Percentiles rank a stretch among this genome's conserved stretches.
Evolutionary conservation across 2,329 filamentous ascomycete genomes (phyloP).

Genomic region (Fusarium burgessii): DNA sequence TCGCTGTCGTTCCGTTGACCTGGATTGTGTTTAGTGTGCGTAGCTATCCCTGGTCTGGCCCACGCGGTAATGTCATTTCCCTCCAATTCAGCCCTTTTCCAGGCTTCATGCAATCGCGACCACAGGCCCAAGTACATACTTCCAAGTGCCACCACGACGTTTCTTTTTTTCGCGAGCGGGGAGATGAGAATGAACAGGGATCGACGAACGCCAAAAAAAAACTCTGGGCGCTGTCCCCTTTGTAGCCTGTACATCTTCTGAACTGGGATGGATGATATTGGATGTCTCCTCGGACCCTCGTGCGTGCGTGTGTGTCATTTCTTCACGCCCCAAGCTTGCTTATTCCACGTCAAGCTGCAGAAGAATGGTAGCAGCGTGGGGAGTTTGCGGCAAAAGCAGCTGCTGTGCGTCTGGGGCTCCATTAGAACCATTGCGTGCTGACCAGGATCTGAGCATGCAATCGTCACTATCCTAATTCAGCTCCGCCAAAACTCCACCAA

Average conservation of each 20-base stretch:
- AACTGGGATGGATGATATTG: slow-evolving; percentile 7
- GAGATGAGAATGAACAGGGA: slow-evolving; percentile 25
- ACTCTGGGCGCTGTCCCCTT: slow-evolving; percentile 11
- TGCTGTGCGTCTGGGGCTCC: slow-evolving; percentile 4
- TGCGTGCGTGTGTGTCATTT: slow-evolving; percentile 2
- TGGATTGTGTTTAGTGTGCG: neutral
- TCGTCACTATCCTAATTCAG: slow-evolving; percentile 34
- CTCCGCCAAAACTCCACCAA: slow-evolving; percentile 35
- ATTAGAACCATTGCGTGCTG: slow-evolving; percentile 46
- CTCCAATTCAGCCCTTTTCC: slow-evolving; percentile 22
- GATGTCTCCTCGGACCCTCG: slow-evolving; percentile 24
- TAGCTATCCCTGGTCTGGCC: slow-evolving; percentile 11
- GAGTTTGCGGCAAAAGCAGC: slow-evolving; percentile 22
- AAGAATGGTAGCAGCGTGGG: slow-evolving; percentile 29
- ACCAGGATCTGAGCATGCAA: slow-evolving; percentile 47
- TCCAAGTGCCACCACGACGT: slow-evolving; percentile 2
- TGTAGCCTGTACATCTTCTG: slow-evolving; percentile 2
- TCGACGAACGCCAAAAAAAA: slow-evolving; percentile 34
- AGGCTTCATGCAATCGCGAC: slow-evolving; percentile 5
- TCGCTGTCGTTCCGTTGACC: neutral
- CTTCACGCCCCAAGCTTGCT: slow-evolving; percentile 26
- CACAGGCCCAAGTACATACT: neutral
- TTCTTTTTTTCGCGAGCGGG: neutral
- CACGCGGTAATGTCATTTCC: slow-evolving; percentile 1
- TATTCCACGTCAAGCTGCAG: slow-evolving; percentile 20